phyloP scores from a whole-genome alignment of 1,284 basidiomycete genomes.

The Cystobasidiaceae sp. region DNA sequence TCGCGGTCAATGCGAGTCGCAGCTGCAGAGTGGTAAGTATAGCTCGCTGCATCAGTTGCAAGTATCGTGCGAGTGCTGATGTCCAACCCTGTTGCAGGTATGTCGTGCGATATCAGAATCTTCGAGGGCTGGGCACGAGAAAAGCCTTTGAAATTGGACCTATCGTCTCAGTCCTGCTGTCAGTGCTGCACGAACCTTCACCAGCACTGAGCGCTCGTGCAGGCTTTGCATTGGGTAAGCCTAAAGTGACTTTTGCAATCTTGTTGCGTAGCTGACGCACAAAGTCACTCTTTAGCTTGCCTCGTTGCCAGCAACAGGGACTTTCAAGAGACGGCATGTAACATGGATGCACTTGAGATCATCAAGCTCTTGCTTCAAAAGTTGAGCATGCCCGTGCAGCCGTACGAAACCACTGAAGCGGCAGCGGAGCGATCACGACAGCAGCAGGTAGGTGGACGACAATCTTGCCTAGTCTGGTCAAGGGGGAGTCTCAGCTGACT shows the following conservation, averaged over 20 bases:
- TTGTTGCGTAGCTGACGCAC: neutral
- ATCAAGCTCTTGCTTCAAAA: slow-evolving; percentile 32
- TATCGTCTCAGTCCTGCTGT: slow-evolving; percentile 32
- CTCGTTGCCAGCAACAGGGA: slow-evolving; percentile 64
- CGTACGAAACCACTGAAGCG: slow-evolving; percentile 27
- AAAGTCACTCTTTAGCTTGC: slow-evolving; percentile 52
- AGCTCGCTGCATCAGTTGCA: neutral
- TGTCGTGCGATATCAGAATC: slow-evolving; percentile 26
- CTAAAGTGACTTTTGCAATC: neutral
- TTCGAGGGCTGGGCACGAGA: neutral
- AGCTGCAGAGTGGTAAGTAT: slow-evolving; percentile 23
- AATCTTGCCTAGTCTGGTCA: neutral
- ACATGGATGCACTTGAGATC: slow-evolving; percentile 52
- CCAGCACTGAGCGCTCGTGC: slow-evolving; percentile 30
- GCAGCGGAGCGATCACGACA: slow-evolving; percentile 57
- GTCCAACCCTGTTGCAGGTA: neutral
- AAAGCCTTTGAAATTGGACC: neutral
- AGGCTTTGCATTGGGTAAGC: slow-evolving; percentile 33
- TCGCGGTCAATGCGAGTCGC: slow-evolving; percentile 34
- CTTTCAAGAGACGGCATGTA: slow-evolving; percentile 60
- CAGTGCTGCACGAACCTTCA: slow-evolving; percentile 30
- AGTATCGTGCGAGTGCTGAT: neutral
- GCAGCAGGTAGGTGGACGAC: slow-evolving; percentile 55
- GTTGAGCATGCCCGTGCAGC: slow-evolving; percentile 14
- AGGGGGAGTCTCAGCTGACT: neutral